A percentile compares a stretch with the other conserved stretches of the same genome.
These are phyloP conservation scores for Calonectria pteridis DNA, from an alignment of 2,329 filamentous ascomycete species.

Conservation along the genomic window DNA sequence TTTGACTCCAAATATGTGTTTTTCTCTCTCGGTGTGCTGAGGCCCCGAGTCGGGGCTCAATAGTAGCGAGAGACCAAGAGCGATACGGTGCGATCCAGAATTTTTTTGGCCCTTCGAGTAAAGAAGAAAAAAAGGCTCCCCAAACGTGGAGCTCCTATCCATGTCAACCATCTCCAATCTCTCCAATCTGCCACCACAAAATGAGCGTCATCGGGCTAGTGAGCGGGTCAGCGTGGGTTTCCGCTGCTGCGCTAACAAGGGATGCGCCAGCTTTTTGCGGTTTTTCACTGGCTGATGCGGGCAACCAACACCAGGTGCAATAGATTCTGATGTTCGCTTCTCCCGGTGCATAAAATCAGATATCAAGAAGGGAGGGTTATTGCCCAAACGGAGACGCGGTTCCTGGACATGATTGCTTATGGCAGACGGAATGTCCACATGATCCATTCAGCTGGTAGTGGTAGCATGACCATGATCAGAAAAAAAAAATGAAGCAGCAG, in stretches of 20 bases:
- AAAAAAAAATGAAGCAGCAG: background rate
- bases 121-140: constrained; percentile 25
- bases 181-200: constrained; percentile 13
- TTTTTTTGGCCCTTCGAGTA: background rate
- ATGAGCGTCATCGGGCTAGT: constrained; percentile 40
- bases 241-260: constrained; percentile 15
- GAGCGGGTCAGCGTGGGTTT: constrained; percentile 28
- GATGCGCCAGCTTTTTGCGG: constrained; percentile 34
- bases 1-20: background rate
- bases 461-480: background rate
- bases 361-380: background rate
- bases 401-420: background rate
- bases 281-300: background rate
- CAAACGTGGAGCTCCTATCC: constrained; percentile 26
- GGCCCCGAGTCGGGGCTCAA: constrained; percentile 3
- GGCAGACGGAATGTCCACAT: background rate
- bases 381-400: background rate
- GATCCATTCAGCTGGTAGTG: background rate
- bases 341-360: background rate
- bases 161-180: constrained; percentile 34
- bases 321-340: background rate
- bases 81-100: background rate
- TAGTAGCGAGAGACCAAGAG: background rate
- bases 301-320: background rate
- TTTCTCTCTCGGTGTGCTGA: background rate